Evolutionary conservation across 345 rosid genomes (phyloP).

Genomic region (Salix caprea): DNA sequence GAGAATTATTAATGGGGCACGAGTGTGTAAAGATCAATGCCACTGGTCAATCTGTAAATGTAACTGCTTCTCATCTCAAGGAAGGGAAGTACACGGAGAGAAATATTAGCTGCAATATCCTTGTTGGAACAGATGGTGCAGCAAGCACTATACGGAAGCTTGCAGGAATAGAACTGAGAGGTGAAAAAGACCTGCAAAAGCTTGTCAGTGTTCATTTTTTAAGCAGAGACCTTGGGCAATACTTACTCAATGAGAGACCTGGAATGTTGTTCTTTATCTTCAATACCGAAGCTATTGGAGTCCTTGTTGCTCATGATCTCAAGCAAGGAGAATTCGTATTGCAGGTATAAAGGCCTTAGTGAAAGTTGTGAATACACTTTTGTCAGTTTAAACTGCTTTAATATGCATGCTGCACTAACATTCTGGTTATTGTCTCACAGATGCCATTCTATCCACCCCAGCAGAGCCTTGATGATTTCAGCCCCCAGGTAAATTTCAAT

Average conservation of each 20-base stretch:
- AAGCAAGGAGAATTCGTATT: constrained; percentile 80
- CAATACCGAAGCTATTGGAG: constrained; percentile 85
- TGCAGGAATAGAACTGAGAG: constrained; percentile 52
- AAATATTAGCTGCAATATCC: constrained; percentile 51
- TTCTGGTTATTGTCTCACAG: constrained; percentile 36
- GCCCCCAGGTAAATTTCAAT: constrained; percentile 47
- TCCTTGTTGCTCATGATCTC: constrained; percentile 93
- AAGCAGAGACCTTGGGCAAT: constrained; percentile 72
- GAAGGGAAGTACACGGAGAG: constrained; percentile 47
- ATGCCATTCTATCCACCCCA: constrained; percentile 94
- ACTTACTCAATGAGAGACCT: constrained; percentile 63
- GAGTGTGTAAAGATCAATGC: constrained; percentile 68
- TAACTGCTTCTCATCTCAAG: constrained; percentile 49
- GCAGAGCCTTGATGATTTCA: constrained; percentile 72
- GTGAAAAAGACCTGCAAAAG: constrained; percentile 80
- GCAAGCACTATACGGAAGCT: constrained; percentile 74
- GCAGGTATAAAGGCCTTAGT: constrained; percentile 51
- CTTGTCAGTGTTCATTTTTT: constrained; percentile 86
- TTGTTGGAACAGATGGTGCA: constrained; percentile 89
- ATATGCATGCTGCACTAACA: neutral
- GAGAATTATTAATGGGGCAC: constrained; percentile 69
- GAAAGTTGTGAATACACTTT: neutral
- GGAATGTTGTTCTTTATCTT: constrained; percentile 91
- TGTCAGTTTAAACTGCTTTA: constrained; percentile 1
- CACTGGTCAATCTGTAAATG: constrained; percentile 41